phyloP scores from a whole-genome alignment of 1,139 yeast species.

The Geotrichum klebahnii region DNA sequence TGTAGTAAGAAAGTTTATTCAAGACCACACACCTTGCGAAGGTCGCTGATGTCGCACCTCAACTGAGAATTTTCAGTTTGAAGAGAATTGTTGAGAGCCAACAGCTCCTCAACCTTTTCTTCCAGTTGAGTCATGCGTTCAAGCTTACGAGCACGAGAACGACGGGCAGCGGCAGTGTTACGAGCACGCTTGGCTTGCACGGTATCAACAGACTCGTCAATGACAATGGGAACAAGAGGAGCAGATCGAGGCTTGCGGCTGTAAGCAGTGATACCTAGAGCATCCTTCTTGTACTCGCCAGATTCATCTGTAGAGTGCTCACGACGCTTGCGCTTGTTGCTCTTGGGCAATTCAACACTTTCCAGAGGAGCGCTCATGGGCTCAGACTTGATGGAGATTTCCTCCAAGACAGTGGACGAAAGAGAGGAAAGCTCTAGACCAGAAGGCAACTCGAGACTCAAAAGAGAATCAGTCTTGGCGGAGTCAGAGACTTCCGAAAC shows the following conservation, averaged over 20 bases:
- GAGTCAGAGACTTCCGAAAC: slow-evolving; percentile 11
- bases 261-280: slow-evolving; percentile 41
- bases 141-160: slow-evolving; percentile 91
- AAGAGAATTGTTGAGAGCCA: slow-evolving; percentile 52
- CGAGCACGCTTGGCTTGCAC: slow-evolving; percentile 79
- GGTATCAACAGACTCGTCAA: slow-evolving; percentile 56
- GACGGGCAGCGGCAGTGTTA: slow-evolving; percentile 94
- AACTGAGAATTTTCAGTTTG: slow-evolving; percentile 49
- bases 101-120: slow-evolving; percentile 62
- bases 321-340: slow-evolving; percentile 16
- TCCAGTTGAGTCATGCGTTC: slow-evolving; percentile 84
- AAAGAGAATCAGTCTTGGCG: neutral
- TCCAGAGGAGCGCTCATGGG: neutral
- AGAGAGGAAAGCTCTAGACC: neutral
- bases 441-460: neutral
- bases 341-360: neutral
- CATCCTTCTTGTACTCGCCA: slow-evolving; percentile 36
- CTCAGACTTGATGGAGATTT: slow-evolving; percentile 9
- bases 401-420: neutral
- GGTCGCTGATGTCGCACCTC: slow-evolving; percentile 14
- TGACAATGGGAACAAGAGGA: slow-evolving; percentile 59
- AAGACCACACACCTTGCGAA: slow-evolving; percentile 9
- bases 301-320: neutral
- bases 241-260: slow-evolving; percentile 41
- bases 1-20: slow-evolving; percentile 1